Percentiles rank a stretch among this genome's conserved stretches.
These are phyloP conservation scores for Eucalyptus viminalis DNA, from an alignment of 345 rosid species.

Conservation along the genomic window DNA sequence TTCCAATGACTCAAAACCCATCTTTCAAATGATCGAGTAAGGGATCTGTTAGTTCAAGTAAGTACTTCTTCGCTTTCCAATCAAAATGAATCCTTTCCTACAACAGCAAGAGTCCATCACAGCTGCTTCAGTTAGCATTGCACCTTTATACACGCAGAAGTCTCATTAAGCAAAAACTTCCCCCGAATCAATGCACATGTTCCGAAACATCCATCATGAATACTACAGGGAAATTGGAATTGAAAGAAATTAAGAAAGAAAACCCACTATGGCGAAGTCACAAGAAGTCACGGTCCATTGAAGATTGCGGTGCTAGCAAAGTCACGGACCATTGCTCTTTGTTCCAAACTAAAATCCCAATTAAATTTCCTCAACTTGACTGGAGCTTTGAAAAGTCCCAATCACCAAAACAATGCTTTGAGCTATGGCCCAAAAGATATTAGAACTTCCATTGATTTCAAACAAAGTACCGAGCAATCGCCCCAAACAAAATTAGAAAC, in stretches of 20 bases:
- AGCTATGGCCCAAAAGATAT: not conserved
- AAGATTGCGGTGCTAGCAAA: not conserved
- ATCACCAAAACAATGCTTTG: not conserved
- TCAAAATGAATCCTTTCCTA: no score
- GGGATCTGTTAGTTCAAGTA: not conserved
- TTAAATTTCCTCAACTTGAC: not conserved
- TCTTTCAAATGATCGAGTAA: constrained; percentile 1
- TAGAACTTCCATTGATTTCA: not conserved
- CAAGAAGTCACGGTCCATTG: not conserved
- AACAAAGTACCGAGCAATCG: not conserved
- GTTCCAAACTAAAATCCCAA: not conserved
- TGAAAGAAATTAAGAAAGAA: not conserved
- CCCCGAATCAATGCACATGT: not conserved
- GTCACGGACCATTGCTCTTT: not conserved
- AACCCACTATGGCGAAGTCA: not conserved
- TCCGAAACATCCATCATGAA: not conserved
- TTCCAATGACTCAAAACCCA: constrained; percentile 52
- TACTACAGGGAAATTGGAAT: not conserved
- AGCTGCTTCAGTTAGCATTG: no score
- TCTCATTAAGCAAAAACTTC: not conserved
- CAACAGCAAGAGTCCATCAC: not conserved
- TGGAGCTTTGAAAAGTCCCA: not conserved
- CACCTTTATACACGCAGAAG: not conserved
- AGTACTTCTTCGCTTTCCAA: no score
- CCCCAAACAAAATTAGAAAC: not conserved